These are phyloP conservation scores for Nyctanthes arbortristis DNA, from an alignment of 257 asterid species.

Conservation along the genomic window DNA sequence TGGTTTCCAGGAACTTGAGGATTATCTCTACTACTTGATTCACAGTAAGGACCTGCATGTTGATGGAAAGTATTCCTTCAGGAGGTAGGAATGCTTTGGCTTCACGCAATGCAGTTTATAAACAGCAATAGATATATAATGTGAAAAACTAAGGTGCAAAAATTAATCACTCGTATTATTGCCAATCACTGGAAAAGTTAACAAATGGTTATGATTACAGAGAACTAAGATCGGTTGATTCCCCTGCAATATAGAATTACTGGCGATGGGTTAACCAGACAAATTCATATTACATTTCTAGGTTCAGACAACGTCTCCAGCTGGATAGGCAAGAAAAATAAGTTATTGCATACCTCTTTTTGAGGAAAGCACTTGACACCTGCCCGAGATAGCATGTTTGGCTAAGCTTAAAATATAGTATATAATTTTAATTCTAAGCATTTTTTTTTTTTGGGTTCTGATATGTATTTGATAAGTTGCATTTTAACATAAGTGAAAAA, in stretches of 20 bases:
- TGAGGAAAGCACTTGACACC: background rate
- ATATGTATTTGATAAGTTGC: no score
- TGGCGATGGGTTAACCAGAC: no score
- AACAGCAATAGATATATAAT: background rate
- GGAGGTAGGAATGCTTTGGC: background rate
- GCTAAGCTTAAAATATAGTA: background rate
- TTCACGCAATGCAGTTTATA: background rate
- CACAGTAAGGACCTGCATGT: slow-evolving; percentile 82
- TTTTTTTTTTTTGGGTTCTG: background rate
- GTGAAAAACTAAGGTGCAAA: background rate
- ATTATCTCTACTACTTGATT: slow-evolving; percentile 92
- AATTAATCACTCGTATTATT: background rate
- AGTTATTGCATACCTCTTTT: slow-evolving; percentile 3
- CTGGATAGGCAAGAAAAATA: background rate
- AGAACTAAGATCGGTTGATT: no score
- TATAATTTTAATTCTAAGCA: background rate
- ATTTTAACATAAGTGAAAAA: no score
- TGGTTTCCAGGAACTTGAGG: slow-evolving; percentile 73
- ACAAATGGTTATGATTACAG: no score
- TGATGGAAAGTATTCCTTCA: slow-evolving; percentile 3
- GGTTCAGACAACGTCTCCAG: background rate
- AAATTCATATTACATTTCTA: no score
- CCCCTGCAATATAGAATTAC: no score
- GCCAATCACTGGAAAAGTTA: background rate
- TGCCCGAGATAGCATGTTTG: no score